These are phyloP conservation scores for Vaccinium darrowii DNA, from an alignment of 148 eudicot species.

Conservation along the genomic window DNA sequence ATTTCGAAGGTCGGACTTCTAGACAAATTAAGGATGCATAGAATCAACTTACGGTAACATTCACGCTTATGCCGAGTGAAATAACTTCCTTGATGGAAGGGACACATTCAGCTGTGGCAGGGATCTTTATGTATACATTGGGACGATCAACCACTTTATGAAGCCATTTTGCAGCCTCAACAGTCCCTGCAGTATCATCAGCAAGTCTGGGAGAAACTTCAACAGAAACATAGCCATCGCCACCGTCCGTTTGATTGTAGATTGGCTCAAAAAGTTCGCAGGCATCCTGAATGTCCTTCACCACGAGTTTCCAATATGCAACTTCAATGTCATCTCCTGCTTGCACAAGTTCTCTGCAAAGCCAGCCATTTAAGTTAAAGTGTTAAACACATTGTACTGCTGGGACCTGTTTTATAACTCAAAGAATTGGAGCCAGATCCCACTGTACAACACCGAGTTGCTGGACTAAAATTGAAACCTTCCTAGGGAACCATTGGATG, in stretches of 20 bases:
- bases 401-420: background rate
- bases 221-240: constrained; percentile 95
- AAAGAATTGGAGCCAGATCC: background rate
- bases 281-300: constrained; percentile 97
- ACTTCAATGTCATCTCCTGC: constrained; percentile 85
- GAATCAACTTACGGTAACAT: constrained; percentile 80
- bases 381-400: background rate
- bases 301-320: constrained; percentile 97
- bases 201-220: constrained; percentile 98
- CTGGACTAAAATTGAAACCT: background rate
- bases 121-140: constrained; percentile 95
- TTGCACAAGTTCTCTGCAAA: constrained; percentile 79
- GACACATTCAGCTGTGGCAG: constrained; percentile 92
- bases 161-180: constrained; percentile 97
- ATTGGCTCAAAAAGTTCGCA: constrained; percentile 85
- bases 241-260: constrained; percentile 81
- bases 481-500: background rate
- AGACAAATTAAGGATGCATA: constrained; percentile 1
- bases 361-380: constrained; percentile 7
- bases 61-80: constrained; percentile 85
- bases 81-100: constrained; percentile 93
- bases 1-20: background rate
- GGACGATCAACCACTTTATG: constrained; percentile 69
- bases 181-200: constrained; percentile 88
- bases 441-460: background rate